phyloP scores from a whole-genome alignment of 2,329 filamentous ascomycete genomes.

The Hysterium pulicare region DNA sequence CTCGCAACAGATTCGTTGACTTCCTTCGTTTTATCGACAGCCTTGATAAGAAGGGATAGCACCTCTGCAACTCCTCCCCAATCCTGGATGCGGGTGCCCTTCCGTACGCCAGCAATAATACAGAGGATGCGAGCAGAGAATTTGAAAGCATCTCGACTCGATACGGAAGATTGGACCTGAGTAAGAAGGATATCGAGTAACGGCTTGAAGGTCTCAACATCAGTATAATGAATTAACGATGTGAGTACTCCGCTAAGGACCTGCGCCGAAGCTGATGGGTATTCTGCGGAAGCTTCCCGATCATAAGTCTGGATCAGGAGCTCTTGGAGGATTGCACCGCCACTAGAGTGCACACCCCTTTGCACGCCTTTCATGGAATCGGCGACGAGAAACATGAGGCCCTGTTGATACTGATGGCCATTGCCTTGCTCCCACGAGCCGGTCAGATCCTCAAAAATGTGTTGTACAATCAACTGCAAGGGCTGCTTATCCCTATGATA shows the following conservation, averaged over 20 bases:
- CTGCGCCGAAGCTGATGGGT: constrained; percentile 51
- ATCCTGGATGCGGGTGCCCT: constrained; percentile 67
- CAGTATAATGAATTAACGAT: constrained; percentile 79
- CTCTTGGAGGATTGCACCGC: constrained; percentile 50
- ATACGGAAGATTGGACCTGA: constrained; percentile 39
- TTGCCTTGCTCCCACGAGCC: constrained; percentile 53
- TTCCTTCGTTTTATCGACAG: constrained; percentile 48
- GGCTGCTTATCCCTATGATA: constrained; percentile 70
- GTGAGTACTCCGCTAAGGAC: constrained; percentile 74
- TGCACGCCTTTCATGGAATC: constrained; percentile 70
- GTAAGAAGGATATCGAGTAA: constrained; percentile 58
- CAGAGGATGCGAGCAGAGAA: constrained; percentile 56
- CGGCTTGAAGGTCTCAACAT: constrained; percentile 67
- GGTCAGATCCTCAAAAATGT: constrained; percentile 67
- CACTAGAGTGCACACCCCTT: constrained; percentile 56
- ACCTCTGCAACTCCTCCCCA: constrained; percentile 65
- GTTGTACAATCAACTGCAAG: constrained; percentile 66
- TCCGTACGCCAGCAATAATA: constrained; percentile 72
- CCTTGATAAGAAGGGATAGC: constrained; percentile 28
- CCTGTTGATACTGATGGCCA: constrained; percentile 72
- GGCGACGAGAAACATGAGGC: constrained; percentile 86
- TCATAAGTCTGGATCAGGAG: constrained; percentile 40
- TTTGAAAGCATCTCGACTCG: constrained; percentile 33
- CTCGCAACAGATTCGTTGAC: constrained; percentile 14
- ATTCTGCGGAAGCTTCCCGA: constrained; percentile 33